Base-by-base conservation (phyloP, 2,329 filamentous ascomycete genomes). In the Calonectria multiphialidica region DNA sequence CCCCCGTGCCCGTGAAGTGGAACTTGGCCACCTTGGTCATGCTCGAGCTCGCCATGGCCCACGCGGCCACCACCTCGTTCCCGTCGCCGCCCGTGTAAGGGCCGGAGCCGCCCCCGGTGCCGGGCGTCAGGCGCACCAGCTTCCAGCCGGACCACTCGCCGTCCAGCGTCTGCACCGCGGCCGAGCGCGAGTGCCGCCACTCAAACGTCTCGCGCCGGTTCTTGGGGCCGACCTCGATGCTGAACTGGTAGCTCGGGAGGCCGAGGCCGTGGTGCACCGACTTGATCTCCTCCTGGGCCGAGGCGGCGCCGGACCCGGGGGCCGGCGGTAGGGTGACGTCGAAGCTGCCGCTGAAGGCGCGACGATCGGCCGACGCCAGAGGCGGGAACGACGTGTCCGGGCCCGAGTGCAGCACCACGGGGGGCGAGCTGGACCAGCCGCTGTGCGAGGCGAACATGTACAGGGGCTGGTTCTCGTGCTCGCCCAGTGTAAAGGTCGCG, bases 41-140 rank as follows among this genome's bases (percentile, higher is more conserved):
- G 61, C 71, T 74, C 12, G 72, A 47, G 7, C 49, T 66, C 1
- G 68, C 66, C 67, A 66, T 68, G 0, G 75, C 65, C 76, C 77
- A 79, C 12, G 75, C 74, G 2, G 78, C 77, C 12, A 79, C 77
- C 16, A 79, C 68, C 42, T 79, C 78, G 13, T 73, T 64, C 9
- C 76, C 77, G 18, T 65, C 68, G 8, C 74, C 77, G 18, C 75
- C 74, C 30, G 37, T 68, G 8, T 74, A 73, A 49, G 57, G 25
- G 53, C 21, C 40, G 3, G 30, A n/a, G 7, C 68, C 65, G 21
- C 62, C 70, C 7, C 72, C 71, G 18, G 75, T 63, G n/a, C 70
- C 70, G 4, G 44, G 65, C 4, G 62, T 63, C 28, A 78, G 45
- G 21, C 78, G 70, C 44, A 79, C 75, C 35, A 79, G 70, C 49